A percentile compares a stretch with the other conserved stretches of the same genome.
Evolutionary conservation across 192 early-diverging fungal species (phyloP).

Genomic region (Backusella westeae): DNA sequence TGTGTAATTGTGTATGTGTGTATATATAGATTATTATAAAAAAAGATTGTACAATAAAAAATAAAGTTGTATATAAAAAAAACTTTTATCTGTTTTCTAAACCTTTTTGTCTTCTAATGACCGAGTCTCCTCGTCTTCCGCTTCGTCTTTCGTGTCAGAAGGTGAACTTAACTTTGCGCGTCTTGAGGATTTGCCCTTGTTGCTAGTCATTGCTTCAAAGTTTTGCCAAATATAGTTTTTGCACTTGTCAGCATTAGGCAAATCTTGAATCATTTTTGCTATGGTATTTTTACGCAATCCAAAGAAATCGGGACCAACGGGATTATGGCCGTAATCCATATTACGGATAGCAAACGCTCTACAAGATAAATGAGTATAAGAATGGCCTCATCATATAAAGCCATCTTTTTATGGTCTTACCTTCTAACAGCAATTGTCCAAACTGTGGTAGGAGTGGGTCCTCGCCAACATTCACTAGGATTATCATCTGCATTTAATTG

Average conservation of each 20-base stretch:
- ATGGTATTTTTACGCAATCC: slow-evolving; percentile 86
- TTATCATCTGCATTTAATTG: slow-evolving; percentile 82
- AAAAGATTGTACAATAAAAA: not conserved
- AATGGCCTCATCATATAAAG: not conserved
- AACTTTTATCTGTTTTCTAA: not conserved
- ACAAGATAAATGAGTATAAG: not conserved
- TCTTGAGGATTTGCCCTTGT: not conserved
- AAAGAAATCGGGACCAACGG: slow-evolving; percentile 89
- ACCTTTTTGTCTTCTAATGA: not conserved
- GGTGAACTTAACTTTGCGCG: not conserved
- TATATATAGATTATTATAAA: not conserved
- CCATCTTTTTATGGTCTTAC: not conserved
- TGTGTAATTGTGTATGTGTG: not conserved
- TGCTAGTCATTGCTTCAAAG: slow-evolving; percentile 46
- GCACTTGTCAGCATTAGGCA: slow-evolving; percentile 76
- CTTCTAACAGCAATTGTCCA: slow-evolving; percentile 79
- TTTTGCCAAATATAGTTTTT: slow-evolving; percentile 68
- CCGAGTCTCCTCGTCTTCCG: not conserved
- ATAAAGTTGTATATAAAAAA: not conserved
- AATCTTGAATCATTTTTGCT: slow-evolving; percentile 84
- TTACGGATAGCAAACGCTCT: slow-evolving; percentile 77
- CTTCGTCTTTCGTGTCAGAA: not conserved
- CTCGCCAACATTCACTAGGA: slow-evolving; percentile 62
- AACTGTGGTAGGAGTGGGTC: slow-evolving; percentile 78
- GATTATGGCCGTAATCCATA: slow-evolving; percentile 74